Evolutionary conservation across 164 flowering plant species (phyloP), one percentile per base, ranked within the genome.

Genomic region (Liriodendron chinense): DNA sequence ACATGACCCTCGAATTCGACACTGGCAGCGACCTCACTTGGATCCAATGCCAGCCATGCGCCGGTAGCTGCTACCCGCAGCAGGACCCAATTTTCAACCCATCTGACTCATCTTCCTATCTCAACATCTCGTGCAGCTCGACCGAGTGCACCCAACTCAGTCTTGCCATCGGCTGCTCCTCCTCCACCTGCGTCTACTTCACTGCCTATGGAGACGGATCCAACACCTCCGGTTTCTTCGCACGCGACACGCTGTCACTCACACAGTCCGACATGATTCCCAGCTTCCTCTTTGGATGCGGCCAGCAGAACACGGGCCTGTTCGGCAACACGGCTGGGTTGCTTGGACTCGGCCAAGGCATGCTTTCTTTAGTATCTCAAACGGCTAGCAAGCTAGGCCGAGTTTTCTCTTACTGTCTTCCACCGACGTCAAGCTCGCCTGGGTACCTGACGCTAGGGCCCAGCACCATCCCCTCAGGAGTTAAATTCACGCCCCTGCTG

Each of bases 1-100:
- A 87, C 5, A 76, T 86, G 85, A 86, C 91, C 1, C 85, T 92
- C 21, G 88, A 91, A 18, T 86, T 92, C 1, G 98, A 94, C 80
- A 94, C 98, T 0, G 96, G 98, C 47, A 91, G 96, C 64, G 97
- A 94, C 59, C 78, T 94, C 18, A 92, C 96, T 13, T 94, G 98
- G 98, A 87, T 90, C 49, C 98, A 94, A 80, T 94, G 98, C 81
- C 81, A 83, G 23, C 98, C 98, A 13, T 94, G 98, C 50, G 7
- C 65, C 28, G 23, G 92, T 86, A 76, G 68, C 5, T 94, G 97
- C 74, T 91, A 92, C 69, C 76, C 72, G 69, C 98, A 94, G 76
- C 86, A 84, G 74, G 94, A 87, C 26, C 92, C 97, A 7, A 72
- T 94, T n/a, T 93, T 88, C 78, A 77, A 90, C 73, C 92, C 98